Evolutionary conservation across 148 eudicot species (phyloP), one percentile per base, ranked within the genome.

Genomic region (Vaccinium vitisidaea): DNA sequence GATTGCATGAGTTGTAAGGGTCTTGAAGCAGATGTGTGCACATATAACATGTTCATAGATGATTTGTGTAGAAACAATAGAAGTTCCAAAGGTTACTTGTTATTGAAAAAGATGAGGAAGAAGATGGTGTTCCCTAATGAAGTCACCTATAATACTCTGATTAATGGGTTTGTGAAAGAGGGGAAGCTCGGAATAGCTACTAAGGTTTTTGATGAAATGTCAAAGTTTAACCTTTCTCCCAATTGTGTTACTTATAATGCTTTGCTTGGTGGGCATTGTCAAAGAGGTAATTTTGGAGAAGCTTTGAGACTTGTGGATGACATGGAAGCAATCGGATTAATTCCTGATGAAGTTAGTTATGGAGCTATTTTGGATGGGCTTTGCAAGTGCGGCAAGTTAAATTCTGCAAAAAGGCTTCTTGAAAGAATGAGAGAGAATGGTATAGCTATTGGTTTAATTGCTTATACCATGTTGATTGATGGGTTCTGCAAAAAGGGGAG

Each of bases 121-220:
- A 89, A 86, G 86, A 88, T 65, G 88, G 53, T 93, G 49, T 61
- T 82, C 12, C 98, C 98, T 1, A 94, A 91, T 86, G 89, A 70
- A 82, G 93, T 92, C 83, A 93, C 94, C 58, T 96, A 93, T 83
- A 96, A 96, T 88, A 91, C 98, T 75, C 92, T 96, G 85, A 86
- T 96, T 78, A 89, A 88, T 53, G 98, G 98, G 49, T 96, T 94
- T 86, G 89, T 89, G 48, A 91, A 92, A 77, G 98, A 94, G 81
- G 95, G 92, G 52, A 91, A 96, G 91, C 61, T 92, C 83, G 90
- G 77, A 81, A 90, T 92, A 89, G 98, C 98, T 21, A 77, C 58
- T 27, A 90, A 86, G 82, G 83, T 96, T 83, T 94, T 89, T 69
- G 86, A 92, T 81, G 95, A 96, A 88, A 96, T 96, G 98, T 53